Evolutionary conservation across 2,329 filamentous ascomycete species (phyloP).

Genomic region (Beauveria sp.): DNA sequence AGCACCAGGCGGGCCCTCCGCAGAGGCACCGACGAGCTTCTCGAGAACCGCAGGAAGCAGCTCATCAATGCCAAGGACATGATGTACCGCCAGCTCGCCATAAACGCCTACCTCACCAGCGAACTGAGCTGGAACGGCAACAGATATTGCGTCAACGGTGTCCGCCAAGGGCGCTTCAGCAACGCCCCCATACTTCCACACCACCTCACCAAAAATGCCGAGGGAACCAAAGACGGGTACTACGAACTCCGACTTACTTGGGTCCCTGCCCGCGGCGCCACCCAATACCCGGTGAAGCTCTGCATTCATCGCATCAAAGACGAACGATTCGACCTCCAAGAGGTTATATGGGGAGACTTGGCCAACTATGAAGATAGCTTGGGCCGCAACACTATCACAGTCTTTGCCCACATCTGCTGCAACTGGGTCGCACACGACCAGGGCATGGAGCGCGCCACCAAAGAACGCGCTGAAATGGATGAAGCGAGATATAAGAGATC

Average conservation of each 20-base stretch:
- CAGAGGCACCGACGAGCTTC: background rate
- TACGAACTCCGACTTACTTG: background rate
- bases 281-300: background rate
- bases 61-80: background rate
- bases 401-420: background rate
- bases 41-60: background rate
- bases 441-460: constrained; percentile 13
- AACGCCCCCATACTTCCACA: background rate
- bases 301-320: background rate
- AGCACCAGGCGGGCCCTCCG: background rate
- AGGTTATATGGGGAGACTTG: background rate
- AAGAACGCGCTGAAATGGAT: background rate
- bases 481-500: background rate
- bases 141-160: background rate
- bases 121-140: background rate
- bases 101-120: background rate
- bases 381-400: background rate
- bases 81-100: constrained; percentile 1
- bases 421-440: background rate
- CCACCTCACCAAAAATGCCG: background rate
- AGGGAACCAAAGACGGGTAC: background rate
- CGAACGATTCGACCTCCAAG: background rate
- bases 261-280: background rate
- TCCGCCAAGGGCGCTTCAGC: background rate
- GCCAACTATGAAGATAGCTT: background rate